phyloP scores from a whole-genome alignment of 805 yeast genomes.

The Schwanniomyces yamadae region DNA sequence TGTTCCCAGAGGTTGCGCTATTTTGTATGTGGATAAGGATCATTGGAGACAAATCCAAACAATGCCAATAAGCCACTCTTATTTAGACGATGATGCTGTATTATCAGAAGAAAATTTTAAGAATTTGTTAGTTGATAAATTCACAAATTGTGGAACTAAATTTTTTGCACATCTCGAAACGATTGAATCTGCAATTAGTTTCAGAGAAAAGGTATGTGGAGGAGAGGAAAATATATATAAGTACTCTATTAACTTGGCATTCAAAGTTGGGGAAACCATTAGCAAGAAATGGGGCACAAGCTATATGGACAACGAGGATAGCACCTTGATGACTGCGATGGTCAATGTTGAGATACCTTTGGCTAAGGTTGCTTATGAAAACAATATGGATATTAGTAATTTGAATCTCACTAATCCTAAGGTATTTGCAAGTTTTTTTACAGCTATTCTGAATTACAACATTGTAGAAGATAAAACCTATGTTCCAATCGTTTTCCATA shows the following conservation, averaged over 20 bases:
- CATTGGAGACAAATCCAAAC: conserved; percentile 54
- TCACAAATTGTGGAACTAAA: conserved; percentile 51
- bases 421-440: not conserved
- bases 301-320: conserved; percentile 2
- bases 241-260: conserved; percentile 49
- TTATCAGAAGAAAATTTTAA: conserved; percentile 19
- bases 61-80: conserved; percentile 56
- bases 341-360: conserved; percentile 8
- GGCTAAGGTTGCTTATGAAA: not conserved
- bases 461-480: conserved; percentile 39
- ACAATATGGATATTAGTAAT: conserved; percentile 33
- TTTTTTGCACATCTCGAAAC: conserved; percentile 43
- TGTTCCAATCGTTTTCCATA: conserved; percentile 46
- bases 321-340: conserved; percentile 6
- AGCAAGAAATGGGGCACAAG: conserved; percentile 4
- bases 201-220: conserved; percentile 54
- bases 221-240: conserved; percentile 54
- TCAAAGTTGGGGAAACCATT: conserved; percentile 1
- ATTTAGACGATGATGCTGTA: conserved; percentile 31
- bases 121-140: conserved; percentile 42
- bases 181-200: conserved; percentile 51
- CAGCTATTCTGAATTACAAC: conserved; percentile 6
- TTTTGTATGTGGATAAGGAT: conserved; percentile 54
- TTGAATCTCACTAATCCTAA: no score
- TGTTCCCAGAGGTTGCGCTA: conserved; percentile 57